phyloP scores from a whole-genome alignment of 768 basidiomycete species.

The Leucocoprinus birnbaumii region DNA sequence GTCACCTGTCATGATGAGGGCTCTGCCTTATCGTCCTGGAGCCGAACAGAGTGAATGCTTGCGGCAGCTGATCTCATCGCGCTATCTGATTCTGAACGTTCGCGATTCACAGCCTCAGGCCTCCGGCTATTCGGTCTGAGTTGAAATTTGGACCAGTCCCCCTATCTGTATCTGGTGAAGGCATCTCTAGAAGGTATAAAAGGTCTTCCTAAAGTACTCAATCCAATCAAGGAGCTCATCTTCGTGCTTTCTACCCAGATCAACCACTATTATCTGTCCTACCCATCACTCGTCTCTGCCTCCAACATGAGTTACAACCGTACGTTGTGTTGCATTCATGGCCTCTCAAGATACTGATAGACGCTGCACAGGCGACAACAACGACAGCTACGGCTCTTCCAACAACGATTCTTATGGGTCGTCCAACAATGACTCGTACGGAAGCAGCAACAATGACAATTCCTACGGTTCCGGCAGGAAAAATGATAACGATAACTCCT shows the following conservation, averaged over 20 bases:
- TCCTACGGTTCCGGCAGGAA: conserved; percentile 20
- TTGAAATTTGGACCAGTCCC: too few relatives aligned
- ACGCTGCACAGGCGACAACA: conserved; percentile 19
- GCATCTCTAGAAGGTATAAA: neutral
- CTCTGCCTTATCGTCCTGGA: neutral
- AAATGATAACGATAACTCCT: conserved; percentile 14
- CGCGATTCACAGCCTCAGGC: neutral
- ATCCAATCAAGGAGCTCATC: neutral
- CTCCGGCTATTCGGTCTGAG: neutral
- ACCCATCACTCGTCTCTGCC: neutral
- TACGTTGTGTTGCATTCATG: neutral
- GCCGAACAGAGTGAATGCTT: neutral
- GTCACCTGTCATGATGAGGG: neutral
- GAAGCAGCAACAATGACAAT: conserved; percentile 18
- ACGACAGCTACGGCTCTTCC: conserved; percentile 21
- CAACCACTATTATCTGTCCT: too few relatives aligned
- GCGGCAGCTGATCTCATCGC: neutral
- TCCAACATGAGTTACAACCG: neutral
- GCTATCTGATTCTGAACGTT: neutral
- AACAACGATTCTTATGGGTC: conserved; percentile 23
- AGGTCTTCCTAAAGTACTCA: neutral
- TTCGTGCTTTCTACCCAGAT: neutral
- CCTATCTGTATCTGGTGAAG: too few relatives aligned
- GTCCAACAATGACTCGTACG: conserved; percentile 20
- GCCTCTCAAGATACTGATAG: neutral